A percentile compares a stretch with the other conserved stretches of the same genome.
Conservation (phyloP, 2,329 filamentous ascomycete species). For the Geosmithia morbida region DNA sequence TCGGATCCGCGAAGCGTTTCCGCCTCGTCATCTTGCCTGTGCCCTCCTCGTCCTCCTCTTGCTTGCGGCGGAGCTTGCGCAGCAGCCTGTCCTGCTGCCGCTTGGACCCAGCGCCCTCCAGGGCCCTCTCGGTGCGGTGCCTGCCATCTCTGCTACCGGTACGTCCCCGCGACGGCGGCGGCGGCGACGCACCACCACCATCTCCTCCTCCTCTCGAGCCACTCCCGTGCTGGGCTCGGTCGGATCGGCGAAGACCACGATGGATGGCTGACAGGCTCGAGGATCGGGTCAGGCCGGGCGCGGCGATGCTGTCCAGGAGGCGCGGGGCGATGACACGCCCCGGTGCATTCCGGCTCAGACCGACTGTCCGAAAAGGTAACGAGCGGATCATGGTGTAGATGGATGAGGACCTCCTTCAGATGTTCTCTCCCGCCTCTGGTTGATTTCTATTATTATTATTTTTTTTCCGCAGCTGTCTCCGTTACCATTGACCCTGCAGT, state of each 20-base stretch:
- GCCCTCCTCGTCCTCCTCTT: conserved; percentile 12
- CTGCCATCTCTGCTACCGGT: not conserved
- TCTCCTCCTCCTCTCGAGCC: not conserved
- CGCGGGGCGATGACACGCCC: not conserved
- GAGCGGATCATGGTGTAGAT: conserved; percentile 12
- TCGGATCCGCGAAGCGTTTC: conserved; percentile 36
- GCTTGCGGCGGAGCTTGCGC: conserved; percentile 19
- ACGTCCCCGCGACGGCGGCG: not conserved
- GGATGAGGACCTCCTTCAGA: not conserved
- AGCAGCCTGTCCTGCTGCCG: conserved; percentile 30
- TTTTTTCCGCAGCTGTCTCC: not conserved
- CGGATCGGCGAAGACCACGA: conserved; percentile 42
- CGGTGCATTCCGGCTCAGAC: conserved; percentile 3
- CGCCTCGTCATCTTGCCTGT: conserved; percentile 28
- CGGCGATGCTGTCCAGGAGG: not conserved
- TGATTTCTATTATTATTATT: not conserved
- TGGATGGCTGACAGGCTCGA: conserved; percentile 51
- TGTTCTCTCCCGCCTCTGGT: not conserved
- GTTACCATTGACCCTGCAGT: not conserved
- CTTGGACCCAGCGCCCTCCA: conserved; percentile 12
- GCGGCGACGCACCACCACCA: no score
- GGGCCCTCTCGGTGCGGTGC: conserved; percentile 10
- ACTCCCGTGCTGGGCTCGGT: conserved; percentile 15
- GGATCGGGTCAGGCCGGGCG: conserved; percentile 7
- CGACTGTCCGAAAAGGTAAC: conserved; percentile 7